Base-by-base conservation (phyloP, 345 rosid genomes). In the Salix koriyanagi region DNA sequence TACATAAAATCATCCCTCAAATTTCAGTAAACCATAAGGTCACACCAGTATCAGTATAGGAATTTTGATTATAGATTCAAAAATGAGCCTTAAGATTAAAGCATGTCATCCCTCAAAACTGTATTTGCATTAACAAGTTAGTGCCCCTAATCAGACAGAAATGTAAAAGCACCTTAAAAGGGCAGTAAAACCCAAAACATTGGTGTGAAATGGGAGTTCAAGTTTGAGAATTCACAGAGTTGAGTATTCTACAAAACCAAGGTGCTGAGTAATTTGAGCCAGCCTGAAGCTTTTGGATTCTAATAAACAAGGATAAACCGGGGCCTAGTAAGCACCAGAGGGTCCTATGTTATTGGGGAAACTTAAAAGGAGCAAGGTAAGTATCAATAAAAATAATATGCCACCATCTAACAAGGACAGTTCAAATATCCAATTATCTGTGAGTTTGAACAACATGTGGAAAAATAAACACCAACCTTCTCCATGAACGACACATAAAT, bases 401-500 rank as follows among this genome's bases (percentile, higher is more conserved):
- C 64, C 4, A 58, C 25, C 25, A 25, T 25, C 64, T 58, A 58
- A 10, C 64, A n/a, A 12, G 6, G 25, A 23, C 64, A 25, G 23
- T 23, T 58, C 1, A 21, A 21, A 8, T 54, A 42, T 42, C 46
- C 46, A 42, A 42, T 42, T 42, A 42, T 42, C 46, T 12, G 13
- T 21, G 25, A 58, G 64, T 54, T 25, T 67, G 44, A 54, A 19
- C 26, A 39, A 41, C 9, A 36, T 30, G 42, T 36, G 23, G 21
- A 46, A 41, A 21, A 46, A 58, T 9, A 60, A 73, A 36, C 72
- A 73, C 89, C 19, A 73, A 95, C 99, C 98, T 92, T 96, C 58
- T 93, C 94, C 98, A 93, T 93, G 69, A 96, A 96, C 71, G 99
- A 96, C 30, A 96, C 96, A 18, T 41, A 86, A 65, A 96, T 91